Base-by-base conservation (phyloP, 768 basidiomycete genomes). In the Sarcodon sp. region DNA sequence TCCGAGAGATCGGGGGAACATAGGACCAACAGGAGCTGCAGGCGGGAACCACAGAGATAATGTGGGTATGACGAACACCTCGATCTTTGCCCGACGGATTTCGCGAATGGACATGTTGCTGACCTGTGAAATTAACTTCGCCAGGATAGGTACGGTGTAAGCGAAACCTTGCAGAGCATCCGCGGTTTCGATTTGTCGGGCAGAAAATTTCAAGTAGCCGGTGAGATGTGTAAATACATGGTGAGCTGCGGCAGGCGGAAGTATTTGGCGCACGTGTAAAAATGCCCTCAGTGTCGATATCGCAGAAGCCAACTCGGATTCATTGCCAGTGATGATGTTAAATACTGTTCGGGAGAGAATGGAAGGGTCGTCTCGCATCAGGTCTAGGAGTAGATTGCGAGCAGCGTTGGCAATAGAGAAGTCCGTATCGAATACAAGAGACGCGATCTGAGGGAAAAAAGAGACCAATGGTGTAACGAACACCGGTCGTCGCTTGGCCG, bases 331-430 rank as follows among this genome's bases (percentile, higher is more conserved):
- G 16, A 41, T 41, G 39, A 27, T 27, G 3, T 70, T 67, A 13
- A 87, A 64, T 11, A 78, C 62, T 15, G 81, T 75, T 8, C 83
- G 73, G 10, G 74, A 67, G 31, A 87, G 64, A n/a, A 86, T 65
- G 12, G 69, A 69, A 4, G 85, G 80, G 54, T 89, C 86, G 55
- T 86, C 82, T 16, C 84, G 73, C 76, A 87, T 80, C 43, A 82
- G 61, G 50, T 84, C 79, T 12, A 83, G 54, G 37, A 87, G 56
- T 4, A 75, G 65, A 27, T 69, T 69, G 38, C 78, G 72, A 16
- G 85, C 78, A 3, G 74, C 66, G 31, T 67, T 71, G 9, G 81
- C 73, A 27, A 87, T 69, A 4, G 61, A 55, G 50, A 76, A 66
- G 57, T 79, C 71, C 32, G 64, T 46, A 54, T 85, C 80, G 38